Base-by-base conservation (phyloP, 495 filamentous ascomycete species). In the Hypoxylon trugodes region DNA sequence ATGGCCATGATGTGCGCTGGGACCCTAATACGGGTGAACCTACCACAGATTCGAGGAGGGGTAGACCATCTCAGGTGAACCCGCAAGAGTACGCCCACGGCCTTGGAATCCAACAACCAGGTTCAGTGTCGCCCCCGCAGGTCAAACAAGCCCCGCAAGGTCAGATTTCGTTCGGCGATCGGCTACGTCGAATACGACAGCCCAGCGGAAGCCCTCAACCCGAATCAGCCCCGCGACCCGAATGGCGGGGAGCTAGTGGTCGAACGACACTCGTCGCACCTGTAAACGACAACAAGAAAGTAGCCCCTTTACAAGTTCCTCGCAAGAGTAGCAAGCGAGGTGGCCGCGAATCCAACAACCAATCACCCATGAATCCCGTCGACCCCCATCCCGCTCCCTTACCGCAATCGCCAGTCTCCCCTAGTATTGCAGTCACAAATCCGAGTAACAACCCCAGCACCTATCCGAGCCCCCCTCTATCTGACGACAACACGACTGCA, bases 191-290 rank as follows among this genome's bases (percentile, higher is more conserved):
- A 52, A 25, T 54, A 52, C 72, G 74, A 60, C 77, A 80, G 52
- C 69, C 77, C 12, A 74, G 68, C 22, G 52, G 50, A 25, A 69
- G 52, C 36, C 57, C 58, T 21, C 63, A 70, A 33, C 69, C 74
- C 42, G 75, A 73, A 16, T 61, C 69, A n/a, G 67, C 69, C 2
- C 67, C 69, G 35, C 73, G 76, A n/a, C 82, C 82, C 4, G 77
- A 75, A 59, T 84, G 82, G 82, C 74, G 76, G 51, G 82, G 82
- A 6, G 78, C 82, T 32, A 84, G 79, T 57, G 82, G 82, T 2
- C 76, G 82, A 52, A 74, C 73, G 32, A 69, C 78, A 2, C 59
- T 84, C 13, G 79, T 84, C 30, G 73, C 79, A 6, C 78, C 80
- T 6, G 77, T 83, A 4, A 73, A 53, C 43, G 82, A 83, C 58